phyloP scores from a whole-genome alignment of 257 asterid species.

The Datura wrightii region DNA sequence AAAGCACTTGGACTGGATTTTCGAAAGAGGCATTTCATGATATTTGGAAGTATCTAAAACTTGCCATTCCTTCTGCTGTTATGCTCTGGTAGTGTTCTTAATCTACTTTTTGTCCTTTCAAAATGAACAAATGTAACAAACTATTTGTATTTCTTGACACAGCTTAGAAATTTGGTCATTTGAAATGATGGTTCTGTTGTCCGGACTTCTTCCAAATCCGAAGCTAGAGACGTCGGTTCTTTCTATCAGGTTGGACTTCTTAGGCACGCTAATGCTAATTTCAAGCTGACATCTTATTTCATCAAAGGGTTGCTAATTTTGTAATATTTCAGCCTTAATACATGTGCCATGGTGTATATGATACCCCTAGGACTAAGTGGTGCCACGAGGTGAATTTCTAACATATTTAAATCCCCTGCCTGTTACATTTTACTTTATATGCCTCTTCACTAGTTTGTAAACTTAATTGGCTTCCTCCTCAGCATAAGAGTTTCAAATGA shows the following conservation, averaged over 20 bases:
- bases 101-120: not conserved
- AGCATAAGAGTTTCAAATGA: constrained; percentile 34
- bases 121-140: not conserved
- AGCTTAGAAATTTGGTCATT: constrained; percentile 40
- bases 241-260: constrained; percentile 24
- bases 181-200: constrained; percentile 32
- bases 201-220: constrained; percentile 32
- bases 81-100: constrained; percentile 60
- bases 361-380: constrained; percentile 31
- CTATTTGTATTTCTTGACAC: not conserved
- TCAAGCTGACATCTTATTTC: not conserved
- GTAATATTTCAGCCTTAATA: constrained; percentile 30
- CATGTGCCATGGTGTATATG: constrained; percentile 30
- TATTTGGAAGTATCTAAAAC: constrained; percentile 54
- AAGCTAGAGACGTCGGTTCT: constrained; percentile 30
- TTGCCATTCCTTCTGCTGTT: constrained; percentile 68
- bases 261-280: not conserved
- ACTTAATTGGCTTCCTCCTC: not conserved
- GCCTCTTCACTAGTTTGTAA: not conserved
- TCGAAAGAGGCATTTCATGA: constrained; percentile 58
- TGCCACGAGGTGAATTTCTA: constrained; percentile 27
- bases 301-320: not conserved
- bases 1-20: constrained; percentile 62
- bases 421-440: not conserved
- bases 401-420: not conserved